These are phyloP conservation scores for Lodderomyces elongisporus DNA, from an alignment of 1,139 yeast species.

Conservation along the genomic window DNA sequence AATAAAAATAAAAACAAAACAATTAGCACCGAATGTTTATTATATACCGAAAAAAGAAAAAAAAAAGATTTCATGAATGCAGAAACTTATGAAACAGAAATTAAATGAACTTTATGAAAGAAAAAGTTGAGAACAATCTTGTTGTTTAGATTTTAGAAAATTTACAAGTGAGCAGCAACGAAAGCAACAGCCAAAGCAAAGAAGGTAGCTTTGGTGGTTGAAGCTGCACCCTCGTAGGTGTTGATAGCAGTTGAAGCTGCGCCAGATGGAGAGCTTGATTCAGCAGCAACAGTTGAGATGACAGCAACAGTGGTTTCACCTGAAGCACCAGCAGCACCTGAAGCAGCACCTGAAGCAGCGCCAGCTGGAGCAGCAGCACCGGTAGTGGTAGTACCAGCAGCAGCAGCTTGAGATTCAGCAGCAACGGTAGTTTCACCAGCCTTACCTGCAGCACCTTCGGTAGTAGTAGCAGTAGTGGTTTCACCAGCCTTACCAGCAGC, in stretches of 20 bases:
- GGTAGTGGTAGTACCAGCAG: constrained; percentile 10
- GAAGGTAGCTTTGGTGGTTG: constrained; percentile 21
- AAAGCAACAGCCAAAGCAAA: constrained; percentile 25
- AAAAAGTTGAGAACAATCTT: no score
- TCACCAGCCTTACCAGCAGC: no score
- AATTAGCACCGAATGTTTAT: no score
- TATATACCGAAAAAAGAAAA: no score
- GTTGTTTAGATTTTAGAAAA: no score
- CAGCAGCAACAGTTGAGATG: constrained; percentile 9
- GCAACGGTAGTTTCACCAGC: constrained; percentile 9
- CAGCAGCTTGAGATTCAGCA: constrained; percentile 14
- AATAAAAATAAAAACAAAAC: no score
- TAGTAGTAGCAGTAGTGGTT: constrained; percentile 10
- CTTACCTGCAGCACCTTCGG: constrained; percentile 8
- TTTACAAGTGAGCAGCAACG: constrained; percentile 21
- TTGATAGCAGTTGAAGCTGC: constrained; percentile 21
- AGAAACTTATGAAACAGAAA: no score
- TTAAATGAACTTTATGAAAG: no score
- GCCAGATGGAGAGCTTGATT: constrained; percentile 19
- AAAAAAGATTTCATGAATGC: no score
- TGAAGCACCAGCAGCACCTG: constrained; percentile 9
- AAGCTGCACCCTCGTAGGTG: constrained; percentile 21
- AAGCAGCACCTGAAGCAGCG: constrained; percentile 9
- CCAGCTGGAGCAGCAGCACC: constrained; percentile 9
- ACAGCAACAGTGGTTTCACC: constrained; percentile 11